Base-by-base conservation (phyloP, 441 rosid genomes). In the Cnidoscolus chayamansa region DNA sequence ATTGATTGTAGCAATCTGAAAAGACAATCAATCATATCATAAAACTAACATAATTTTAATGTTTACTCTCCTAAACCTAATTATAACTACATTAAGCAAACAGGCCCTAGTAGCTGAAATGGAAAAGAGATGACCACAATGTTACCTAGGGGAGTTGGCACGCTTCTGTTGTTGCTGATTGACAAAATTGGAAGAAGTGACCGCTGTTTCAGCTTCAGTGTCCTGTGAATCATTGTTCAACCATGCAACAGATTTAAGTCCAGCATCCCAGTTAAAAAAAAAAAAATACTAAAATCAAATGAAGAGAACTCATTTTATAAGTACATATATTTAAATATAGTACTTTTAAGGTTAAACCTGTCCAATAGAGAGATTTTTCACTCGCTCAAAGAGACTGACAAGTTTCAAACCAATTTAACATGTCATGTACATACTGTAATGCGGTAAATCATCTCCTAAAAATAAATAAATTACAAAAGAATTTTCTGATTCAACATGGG, bases 141-240 rank as follows among this genome's bases (percentile, higher is more conserved):
- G 30, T 77, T 81, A 87, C 88, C 87, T 78, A 17, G 85, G 81
- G 49, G 83, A 77, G 72, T 48, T 79, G 40, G 82, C 66, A 65
- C 81, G 79, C 78, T 83, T 83, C 72, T 75, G 81, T 58, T 58
- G 77, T 77, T 76, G 80, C 74, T 81, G 86, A 78, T 76, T 80
- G 43, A 57, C 70, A 68, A 72, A 58, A 63, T 65, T 58, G 60
- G 78, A 74, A 37, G 77, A 74, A 47, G 69, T 54, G 62, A 47
- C 69, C 48, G 76, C 84, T 71, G 70, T 75, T 72, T 79, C 83
- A 43, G 51, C 70, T 66, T 81, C 83, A 65, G 66, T 60, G 25
- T 65, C 81, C 89, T 86, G 82, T 72, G 54, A 81, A 75, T 59
- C 78, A 84, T 62, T 82, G 67, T 56, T 51, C 53, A 68, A 62